Evolutionary conservation across 2,329 filamentous ascomycete species (phyloP).

Genomic region (Aspergillus aculeatinus): DNA sequence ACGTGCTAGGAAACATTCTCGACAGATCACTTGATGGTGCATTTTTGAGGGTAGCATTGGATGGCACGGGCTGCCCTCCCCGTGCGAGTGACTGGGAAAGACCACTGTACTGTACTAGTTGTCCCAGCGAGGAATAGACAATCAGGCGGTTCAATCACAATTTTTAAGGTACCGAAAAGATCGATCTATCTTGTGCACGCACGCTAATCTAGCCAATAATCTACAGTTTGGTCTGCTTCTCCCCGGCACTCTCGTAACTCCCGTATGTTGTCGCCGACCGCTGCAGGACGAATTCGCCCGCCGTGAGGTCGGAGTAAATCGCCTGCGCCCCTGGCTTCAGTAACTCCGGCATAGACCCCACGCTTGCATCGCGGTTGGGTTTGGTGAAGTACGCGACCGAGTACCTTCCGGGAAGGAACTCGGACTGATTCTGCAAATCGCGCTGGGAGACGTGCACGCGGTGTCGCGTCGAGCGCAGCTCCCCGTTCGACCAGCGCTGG

Average conservation of each 20-base stretch:
- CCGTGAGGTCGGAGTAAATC: conserved; percentile 8
- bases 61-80: too few relatives aligned
- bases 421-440: background rate
- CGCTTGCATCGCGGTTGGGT: conserved; percentile 11
- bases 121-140: too few relatives aligned
- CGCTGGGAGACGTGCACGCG: conserved; percentile 27
- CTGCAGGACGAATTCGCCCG: conserved; percentile 7
- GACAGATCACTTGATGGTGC: too few relatives aligned
- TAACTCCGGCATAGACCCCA: conserved; percentile 3
- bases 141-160: too few relatives aligned
- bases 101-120: too few relatives aligned
- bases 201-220: background rate
- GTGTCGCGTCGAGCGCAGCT: conserved; percentile 52
- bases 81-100: too few relatives aligned
- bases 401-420: background rate
- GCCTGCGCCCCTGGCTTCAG: conserved; percentile 3
- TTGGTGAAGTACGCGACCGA: conserved; percentile 17
- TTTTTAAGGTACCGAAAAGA: too few relatives aligned
- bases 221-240: background rate
- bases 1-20: too few relatives aligned
- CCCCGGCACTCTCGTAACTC: background rate
- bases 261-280: background rate
- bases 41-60: too few relatives aligned
- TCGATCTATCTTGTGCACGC: too few relatives aligned
- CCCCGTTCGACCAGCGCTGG: conserved; percentile 53